A percentile compares a stretch with the other conserved stretches of the same genome.
Conservation (phyloP, 192 early-diverging fungal species). For the Rhizophagus sp. region DNA sequence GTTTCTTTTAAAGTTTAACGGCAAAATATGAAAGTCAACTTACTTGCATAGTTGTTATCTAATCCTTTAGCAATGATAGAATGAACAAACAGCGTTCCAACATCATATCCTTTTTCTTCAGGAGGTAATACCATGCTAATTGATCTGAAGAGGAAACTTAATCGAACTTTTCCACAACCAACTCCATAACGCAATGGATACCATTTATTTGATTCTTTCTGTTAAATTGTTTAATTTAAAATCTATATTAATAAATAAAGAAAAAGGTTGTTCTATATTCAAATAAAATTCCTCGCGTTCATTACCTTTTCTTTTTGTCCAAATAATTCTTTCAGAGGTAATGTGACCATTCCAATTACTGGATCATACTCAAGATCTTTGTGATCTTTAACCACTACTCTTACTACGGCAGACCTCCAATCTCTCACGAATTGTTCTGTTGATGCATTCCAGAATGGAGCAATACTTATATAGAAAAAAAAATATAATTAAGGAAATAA, state of each 20-base stretch:
- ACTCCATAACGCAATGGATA: conserved; percentile 20
- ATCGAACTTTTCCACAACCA: conserved; percentile 25
- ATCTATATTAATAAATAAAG: background rate
- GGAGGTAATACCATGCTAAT: conserved; percentile 2
- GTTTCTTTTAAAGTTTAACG: background rate
- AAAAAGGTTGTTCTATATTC: background rate
- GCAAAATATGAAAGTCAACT: background rate
- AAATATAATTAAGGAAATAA: background rate
- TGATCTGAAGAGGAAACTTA: conserved; percentile 19
- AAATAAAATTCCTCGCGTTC: background rate
- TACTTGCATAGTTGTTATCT: background rate
- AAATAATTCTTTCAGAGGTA: conserved; percentile 19
- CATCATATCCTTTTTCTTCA: conserved; percentile 27
- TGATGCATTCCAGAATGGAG: conserved; percentile 28
- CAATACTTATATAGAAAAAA: background rate
- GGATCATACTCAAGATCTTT: conserved; percentile 30
- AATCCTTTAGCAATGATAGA: background rate
- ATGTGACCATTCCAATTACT: conserved; percentile 23
- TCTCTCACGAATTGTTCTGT: conserved; percentile 28
- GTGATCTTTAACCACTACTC: conserved; percentile 25
- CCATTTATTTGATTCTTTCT: conserved; percentile 23
- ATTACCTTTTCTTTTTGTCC: conserved; percentile 7
- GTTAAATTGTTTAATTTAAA: background rate
- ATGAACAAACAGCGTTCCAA: conserved; percentile 20
- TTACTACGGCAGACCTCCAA: conserved; percentile 12